Evolutionary conservation across 2,329 filamentous ascomycete genomes (phyloP), one percentile per base, ranked within the genome.

Genomic region (Trichoderma koningii): DNA sequence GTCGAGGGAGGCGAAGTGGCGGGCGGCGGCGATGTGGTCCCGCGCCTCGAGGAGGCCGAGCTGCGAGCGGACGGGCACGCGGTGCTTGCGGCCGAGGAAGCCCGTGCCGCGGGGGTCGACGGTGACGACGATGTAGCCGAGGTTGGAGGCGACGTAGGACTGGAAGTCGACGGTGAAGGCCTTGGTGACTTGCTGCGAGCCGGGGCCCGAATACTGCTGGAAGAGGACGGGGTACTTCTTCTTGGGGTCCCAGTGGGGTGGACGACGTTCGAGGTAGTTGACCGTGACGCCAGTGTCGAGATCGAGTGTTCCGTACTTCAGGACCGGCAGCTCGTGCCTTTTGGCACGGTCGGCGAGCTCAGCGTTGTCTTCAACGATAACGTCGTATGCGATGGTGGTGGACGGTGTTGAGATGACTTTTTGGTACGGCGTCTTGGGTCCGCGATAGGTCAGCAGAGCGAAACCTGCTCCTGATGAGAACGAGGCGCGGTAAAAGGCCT

Each of bases 191-290:
- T 85, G 86, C 75, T 99, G 96, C 19, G 93, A 97, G n/a, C 90
- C 92, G 0, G 95, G 95, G 0, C 95, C 95, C 26, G 92, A 94
- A 80, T 99, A 99, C 66, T 97, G 89, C 72, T 91, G 89, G 82
- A 99, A 99, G 5, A 99, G 85, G 1, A 99, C 93, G 0, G 95
- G 95, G 71, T 99, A 98, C 73, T 90, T 88, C 78, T 91, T 93
- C 71, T 87, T 88, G 19, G 87, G 81, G 75, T 93, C 85, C 74
- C 98, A 99, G 76, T 97, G 90, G 1, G 93, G 90, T 6, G 95
- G 95, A 0, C 92, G 90, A 34, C 93, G 89, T 77, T 99, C 95
- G 15, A 98, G 80, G 70, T 86, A 87, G 76, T 87, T 87, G 71
- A 87, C 80, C 19, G 88, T 85, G 70, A 90, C 89, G 38, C 89